Evolutionary conservation across 2,329 filamentous ascomycete species (phyloP).

Genomic region (Xylogone sp.): DNA sequence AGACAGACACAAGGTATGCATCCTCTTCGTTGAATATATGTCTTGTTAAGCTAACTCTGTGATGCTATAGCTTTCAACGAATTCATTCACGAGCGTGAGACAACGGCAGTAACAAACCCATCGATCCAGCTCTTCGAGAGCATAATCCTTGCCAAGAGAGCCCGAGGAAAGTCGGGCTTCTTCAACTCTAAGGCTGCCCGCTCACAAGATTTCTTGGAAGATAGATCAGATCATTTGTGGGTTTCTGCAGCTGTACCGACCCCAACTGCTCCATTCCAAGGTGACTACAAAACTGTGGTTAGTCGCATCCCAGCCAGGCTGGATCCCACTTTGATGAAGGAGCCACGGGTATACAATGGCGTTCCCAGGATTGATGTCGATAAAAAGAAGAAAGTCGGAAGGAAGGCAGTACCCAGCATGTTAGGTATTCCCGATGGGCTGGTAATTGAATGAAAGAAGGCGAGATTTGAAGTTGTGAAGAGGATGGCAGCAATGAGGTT

Average conservation of each 20-base stretch:
- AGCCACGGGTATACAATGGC: slow-evolving; percentile 85
- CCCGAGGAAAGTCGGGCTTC: slow-evolving; percentile 58
- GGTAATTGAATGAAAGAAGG: not conserved
- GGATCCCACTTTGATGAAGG: slow-evolving; percentile 84
- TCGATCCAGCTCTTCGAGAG: slow-evolving; percentile 77
- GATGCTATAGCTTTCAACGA: slow-evolving; percentile 63
- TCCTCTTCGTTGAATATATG: slow-evolving; percentile 13
- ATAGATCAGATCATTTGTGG: slow-evolving; percentile 78
- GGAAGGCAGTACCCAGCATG: slow-evolving; percentile 31
- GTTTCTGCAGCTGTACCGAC: slow-evolving; percentile 60
- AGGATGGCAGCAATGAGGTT: not conserved
- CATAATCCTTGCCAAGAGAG: slow-evolving; percentile 74
- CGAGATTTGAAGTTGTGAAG: not conserved
- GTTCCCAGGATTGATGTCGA: slow-evolving; percentile 57
- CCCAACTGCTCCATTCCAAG: slow-evolving; percentile 57
- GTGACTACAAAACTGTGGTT: slow-evolving; percentile 57
- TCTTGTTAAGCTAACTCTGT: slow-evolving; percentile 33
- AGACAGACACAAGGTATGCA: slow-evolving; percentile 61
- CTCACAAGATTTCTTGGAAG: slow-evolving; percentile 59
- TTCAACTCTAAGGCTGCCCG: slow-evolving; percentile 26
- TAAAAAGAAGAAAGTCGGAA: slow-evolving; percentile 25
- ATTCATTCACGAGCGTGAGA: slow-evolving; percentile 80
- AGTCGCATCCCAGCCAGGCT: slow-evolving; percentile 75
- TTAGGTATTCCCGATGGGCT: slow-evolving; percentile 15
- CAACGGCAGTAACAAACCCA: slow-evolving; percentile 56